These are phyloP conservation scores for Heimioporus sp. DNA, from an alignment of 768 basidiomycete species.

Conservation along the genomic window DNA sequence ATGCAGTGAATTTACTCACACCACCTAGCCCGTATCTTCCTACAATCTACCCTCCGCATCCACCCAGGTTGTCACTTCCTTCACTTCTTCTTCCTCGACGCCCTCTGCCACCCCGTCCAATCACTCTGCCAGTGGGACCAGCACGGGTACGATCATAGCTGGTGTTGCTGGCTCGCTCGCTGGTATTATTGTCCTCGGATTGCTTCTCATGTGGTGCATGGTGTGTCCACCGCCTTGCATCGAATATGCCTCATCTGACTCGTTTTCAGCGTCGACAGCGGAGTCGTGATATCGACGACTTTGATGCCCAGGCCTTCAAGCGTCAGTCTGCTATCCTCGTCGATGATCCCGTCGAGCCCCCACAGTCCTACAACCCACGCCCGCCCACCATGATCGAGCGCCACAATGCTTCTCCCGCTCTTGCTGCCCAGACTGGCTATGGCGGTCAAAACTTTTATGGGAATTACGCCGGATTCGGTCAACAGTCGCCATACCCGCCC, in stretches of 20 bases:
- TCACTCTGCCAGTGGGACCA: constrained; percentile 35
- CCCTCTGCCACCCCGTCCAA: constrained; percentile 29
- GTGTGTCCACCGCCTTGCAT: constrained; percentile 29
- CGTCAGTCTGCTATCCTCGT: constrained; percentile 61
- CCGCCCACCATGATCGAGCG: constrained; percentile 67
- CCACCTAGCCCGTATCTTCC: not conserved
- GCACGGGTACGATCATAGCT: constrained; percentile 31
- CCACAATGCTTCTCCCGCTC: constrained; percentile 34
- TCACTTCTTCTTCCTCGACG: constrained; percentile 1
- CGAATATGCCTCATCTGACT: not conserved
- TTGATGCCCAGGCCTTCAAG: constrained; percentile 57
- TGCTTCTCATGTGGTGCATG: constrained; percentile 46
- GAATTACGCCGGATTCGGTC: constrained; percentile 21
- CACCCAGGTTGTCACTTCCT: not conserved
- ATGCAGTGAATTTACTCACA: not conserved
- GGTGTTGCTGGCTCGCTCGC: constrained; percentile 47
- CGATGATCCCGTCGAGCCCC: constrained; percentile 47
- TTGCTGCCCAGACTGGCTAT: constrained; percentile 17
- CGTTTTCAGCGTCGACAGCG: constrained; percentile 41
- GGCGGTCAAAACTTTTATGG: constrained; percentile 26
- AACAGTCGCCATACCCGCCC: constrained; percentile 18
- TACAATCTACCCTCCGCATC: not conserved
- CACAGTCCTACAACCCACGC: constrained; percentile 46
- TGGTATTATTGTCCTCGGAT: constrained; percentile 38
- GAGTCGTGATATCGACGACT: constrained; percentile 38